Conservation (phyloP, 2,329 filamentous ascomycete species). For the Colletotrichum cuscutae region DNA sequence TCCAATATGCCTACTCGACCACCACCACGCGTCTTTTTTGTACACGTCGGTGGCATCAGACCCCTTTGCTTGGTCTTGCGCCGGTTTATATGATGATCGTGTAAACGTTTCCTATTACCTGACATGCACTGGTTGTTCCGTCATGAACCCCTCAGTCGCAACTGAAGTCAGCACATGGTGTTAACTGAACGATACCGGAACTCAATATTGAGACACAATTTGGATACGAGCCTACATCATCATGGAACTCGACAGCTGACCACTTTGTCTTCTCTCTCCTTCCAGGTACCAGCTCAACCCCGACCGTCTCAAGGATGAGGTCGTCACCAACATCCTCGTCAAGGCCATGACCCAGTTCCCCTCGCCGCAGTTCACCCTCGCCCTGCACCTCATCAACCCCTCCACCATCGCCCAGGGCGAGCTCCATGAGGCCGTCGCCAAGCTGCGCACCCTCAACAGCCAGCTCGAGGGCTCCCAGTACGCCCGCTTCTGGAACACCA, state of each 20-base stretch:
- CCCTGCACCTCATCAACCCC: constrained; percentile 91
- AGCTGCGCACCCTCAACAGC: constrained; percentile 84
- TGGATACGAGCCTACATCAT: not conserved
- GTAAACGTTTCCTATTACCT: constrained; percentile 99
- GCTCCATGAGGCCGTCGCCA: constrained; percentile 89
- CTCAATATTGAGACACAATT: constrained; percentile 65
- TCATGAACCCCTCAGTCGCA: constrained; percentile 62
- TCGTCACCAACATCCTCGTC: constrained; percentile 98
- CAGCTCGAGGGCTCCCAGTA: constrained; percentile 93
- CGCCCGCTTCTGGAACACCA: constrained; percentile 88
- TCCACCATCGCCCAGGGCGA: constrained; percentile 74
- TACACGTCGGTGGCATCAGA: not conserved
- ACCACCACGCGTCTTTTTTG: not conserved
- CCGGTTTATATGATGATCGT: constrained; percentile 74
- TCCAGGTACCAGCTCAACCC: constrained; percentile 98
- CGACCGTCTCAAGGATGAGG: constrained; percentile 95
- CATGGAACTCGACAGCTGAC: constrained; percentile 6
- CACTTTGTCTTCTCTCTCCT: constrained; percentile 16
- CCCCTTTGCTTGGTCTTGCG: constrained; percentile 33
- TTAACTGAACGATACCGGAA: constrained; percentile 61
- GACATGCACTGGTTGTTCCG: constrained; percentile 67
- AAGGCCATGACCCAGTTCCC: constrained; percentile 98
- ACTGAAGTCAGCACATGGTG: constrained; percentile 72
- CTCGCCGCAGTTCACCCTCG: constrained; percentile 92
- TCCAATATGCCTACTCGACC: not conserved